Evolutionary conservation across 2,329 filamentous ascomycete genomes (phyloP), one percentile per base, ranked within the genome.

Genomic region (Sphaerulina vaccinii): DNA sequence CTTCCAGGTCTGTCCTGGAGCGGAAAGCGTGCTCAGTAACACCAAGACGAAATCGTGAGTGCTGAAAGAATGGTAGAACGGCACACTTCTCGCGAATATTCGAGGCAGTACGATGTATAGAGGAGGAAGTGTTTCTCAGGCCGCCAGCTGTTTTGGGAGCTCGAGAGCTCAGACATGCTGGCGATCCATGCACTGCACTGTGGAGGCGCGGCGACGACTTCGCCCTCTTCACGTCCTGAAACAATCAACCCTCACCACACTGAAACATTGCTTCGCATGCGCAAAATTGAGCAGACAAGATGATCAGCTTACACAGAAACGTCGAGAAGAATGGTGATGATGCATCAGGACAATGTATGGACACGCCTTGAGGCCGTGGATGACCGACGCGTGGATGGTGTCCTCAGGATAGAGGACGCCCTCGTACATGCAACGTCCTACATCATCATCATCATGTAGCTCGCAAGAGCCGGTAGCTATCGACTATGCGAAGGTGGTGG

Each of bases 401-500:
- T 39, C 6, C 21, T 22, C 37, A 6, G 9, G 29, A 38, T 21
- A 35, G 32, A 35, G 43, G 33, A 24, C 43, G 43, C 43, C 43
- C 43, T 37, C 43, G 29, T 37, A 33, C 43, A 46, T 46, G 43
- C 15, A 16, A 16, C 11, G 23, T 5, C 37, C n/a, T n/a, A n/a
- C n/a, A n/a, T n/a, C n/a, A n/a, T n/a, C n/a, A n/a, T n/a, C 15
- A 39, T 39, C 9, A 39, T 22, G 32, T 5, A 32, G 23, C 41
- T 11, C 23, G 41, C 21, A 22, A n/a, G n/a, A 27, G 41, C 41
- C 41, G 41, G 32, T 15, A 35, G 16, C 13, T 5, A 35, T 11
- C 27, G n/a, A n/a, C n/a, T n/a, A n/a, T n/a, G n/a, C n/a, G n/a
- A 32, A 46, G 43, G 32, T 15, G 32, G 18, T 46, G 43, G 43